Evolutionary conservation across 2,329 filamentous ascomycete genomes (phyloP).

Genomic region (Penicillium sp.): DNA sequence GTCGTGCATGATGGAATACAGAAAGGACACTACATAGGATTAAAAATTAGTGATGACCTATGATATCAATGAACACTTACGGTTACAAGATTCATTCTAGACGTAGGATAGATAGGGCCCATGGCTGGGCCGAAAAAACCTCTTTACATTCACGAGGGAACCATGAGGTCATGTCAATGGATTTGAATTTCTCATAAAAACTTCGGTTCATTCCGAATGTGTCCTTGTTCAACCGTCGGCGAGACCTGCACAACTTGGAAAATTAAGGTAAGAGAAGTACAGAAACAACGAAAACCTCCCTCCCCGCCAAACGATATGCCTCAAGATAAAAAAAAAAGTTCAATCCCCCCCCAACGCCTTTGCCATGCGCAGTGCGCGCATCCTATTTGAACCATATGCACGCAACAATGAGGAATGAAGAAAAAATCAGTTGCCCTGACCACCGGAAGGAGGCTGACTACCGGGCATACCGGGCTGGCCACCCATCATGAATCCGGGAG

Average conservation of each 20-base stretch:
- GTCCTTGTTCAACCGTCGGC: not conserved
- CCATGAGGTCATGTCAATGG: not conserved
- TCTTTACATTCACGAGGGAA: not conserved
- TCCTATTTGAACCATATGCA: constrained; percentile 1
- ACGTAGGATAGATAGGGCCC: not conserved
- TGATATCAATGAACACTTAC: not conserved
- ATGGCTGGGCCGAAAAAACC: not conserved
- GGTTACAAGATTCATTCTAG: not conserved
- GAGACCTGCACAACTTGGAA: not conserved
- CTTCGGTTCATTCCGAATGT: not conserved
- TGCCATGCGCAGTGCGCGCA: constrained; percentile 5
- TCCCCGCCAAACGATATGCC: constrained; percentile 7
- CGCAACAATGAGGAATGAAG: constrained; percentile 7
- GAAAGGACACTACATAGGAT: not conserved
- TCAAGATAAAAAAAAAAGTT: not conserved
- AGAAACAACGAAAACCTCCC: constrained; percentile 1
- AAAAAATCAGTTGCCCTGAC: constrained; percentile 32
- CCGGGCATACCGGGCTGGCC: constrained; percentile 34
- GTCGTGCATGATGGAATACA: not conserved
- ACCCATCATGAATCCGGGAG: constrained; percentile 49
- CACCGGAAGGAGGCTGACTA: constrained; percentile 39
- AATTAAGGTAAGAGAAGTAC: not conserved
- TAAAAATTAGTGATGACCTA: not conserved
- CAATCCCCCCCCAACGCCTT: constrained; percentile 7
- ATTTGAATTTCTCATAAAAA: not conserved